Percentiles rank a stretch among this genome's conserved stretches.
These are phyloP conservation scores for Elymus sibiricus DNA, from an alignment of 176 grass and related monocot species.

Conservation along the genomic window DNA sequence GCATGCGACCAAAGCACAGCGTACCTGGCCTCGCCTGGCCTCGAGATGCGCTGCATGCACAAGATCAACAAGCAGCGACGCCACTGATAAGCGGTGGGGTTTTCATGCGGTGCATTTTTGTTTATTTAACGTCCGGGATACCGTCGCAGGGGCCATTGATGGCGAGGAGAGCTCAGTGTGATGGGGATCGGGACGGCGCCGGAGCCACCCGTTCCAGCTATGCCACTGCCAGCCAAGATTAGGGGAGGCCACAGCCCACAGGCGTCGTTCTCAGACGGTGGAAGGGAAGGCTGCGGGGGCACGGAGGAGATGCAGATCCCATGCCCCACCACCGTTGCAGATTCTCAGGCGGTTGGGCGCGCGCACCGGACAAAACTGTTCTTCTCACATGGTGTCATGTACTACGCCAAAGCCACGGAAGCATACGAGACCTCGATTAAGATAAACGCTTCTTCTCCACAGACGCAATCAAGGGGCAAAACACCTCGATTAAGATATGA, in stretches of 20 bases:
- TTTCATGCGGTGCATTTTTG: background rate
- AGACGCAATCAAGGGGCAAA: background rate
- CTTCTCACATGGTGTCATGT: background rate
- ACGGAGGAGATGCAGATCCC: slow-evolving; percentile 43
- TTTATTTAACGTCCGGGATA: background rate
- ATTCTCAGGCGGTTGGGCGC: slow-evolving; percentile 32
- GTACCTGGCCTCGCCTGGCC: background rate
- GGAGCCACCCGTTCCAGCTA: slow-evolving; percentile 23
- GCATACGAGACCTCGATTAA: no score
- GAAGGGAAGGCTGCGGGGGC: background rate
- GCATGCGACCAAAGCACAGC: background rate
- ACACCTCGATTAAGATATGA: slow-evolving; percentile 11
- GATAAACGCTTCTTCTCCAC: no score
- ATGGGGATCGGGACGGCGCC: background rate
- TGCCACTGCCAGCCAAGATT: background rate
- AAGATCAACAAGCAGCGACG: no score
- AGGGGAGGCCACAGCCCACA: background rate
- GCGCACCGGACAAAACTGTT: slow-evolving; percentile 14
- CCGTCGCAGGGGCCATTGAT: background rate
- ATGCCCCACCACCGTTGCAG: background rate
- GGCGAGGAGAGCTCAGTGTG: background rate
- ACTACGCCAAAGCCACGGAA: background rate
- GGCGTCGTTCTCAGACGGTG: slow-evolving; percentile 21
- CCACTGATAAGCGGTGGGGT: background rate
- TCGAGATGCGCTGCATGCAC: background rate